Percentiles rank a stretch among this genome's conserved stretches.
Evolutionary conservation across 176 grass and related monocot genomes (phyloP).

Genomic region (Oryza glumipatula): DNA sequence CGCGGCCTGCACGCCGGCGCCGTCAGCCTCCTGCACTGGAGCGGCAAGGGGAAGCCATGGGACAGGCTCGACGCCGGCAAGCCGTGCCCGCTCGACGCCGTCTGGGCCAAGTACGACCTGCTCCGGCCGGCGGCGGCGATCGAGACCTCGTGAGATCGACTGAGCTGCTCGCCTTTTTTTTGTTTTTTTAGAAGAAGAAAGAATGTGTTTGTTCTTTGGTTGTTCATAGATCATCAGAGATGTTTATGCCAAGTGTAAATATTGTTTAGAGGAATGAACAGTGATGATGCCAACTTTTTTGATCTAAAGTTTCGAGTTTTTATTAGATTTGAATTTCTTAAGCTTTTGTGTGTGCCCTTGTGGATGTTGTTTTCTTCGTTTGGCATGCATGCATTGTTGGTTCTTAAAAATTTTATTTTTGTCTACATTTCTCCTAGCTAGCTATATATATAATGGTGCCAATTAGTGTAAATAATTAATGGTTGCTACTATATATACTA

Average conservation of each 20-base stretch:
- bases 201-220: slow-evolving; percentile 47
- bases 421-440: background rate
- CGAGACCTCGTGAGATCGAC: slow-evolving; percentile 53
- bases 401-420: background rate
- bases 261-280: slow-evolving; percentile 25
- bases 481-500: background rate
- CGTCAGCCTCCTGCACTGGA: slow-evolving; percentile 93
- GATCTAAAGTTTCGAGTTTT: background rate
- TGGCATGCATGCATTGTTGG: slow-evolving; percentile 8
- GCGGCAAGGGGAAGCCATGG: slow-evolving; percentile 90
- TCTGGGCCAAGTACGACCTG: slow-evolving; percentile 88
- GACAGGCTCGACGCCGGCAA: slow-evolving; percentile 58
- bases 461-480: background rate
- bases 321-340: background rate
- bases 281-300: background rate
- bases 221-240: slow-evolving; percentile 17
- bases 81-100: slow-evolving; percentile 77
- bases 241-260: slow-evolving; percentile 46
- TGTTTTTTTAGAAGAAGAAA: background rate
- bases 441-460: background rate
- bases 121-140: slow-evolving; percentile 44
- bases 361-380: background rate
- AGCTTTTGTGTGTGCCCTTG: background rate
- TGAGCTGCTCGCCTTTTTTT: slow-evolving; percentile 6
- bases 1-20: slow-evolving; percentile 76